Evolutionary conservation across 371 early-diverging fungal genomes (phyloP), one percentile per base, ranked within the genome.

Genomic region (Mucor piriformis): DNA sequence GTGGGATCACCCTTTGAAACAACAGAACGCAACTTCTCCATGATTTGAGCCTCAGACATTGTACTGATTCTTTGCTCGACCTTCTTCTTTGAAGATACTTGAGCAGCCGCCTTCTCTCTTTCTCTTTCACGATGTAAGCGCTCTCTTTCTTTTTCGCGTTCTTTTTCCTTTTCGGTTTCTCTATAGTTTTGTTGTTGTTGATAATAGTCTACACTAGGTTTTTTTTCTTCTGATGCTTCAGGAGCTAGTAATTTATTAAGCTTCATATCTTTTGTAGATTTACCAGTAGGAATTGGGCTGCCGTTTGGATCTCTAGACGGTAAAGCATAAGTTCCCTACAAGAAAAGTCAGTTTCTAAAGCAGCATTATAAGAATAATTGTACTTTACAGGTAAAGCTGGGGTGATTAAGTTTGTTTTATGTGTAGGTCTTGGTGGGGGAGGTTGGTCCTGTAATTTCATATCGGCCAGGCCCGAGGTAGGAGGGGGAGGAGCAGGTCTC

Each of bases 1-100:
- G 86, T 88, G 25, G 97, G 97, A 69, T 98, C 96, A 11, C 89
- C 93, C 21, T 81, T 76, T 21, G 95, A 88, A n/a, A 95, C 96
- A 24, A 95, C 85, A 24, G 82, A 65, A 51, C 92, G 80, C 50
- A 93, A 73, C 66, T 86, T 90, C 50, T 92, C 91, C 96, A 96
- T 95, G 49, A 96, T 88, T 70, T 97, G 93, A 16, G 88, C 74
- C 68, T 95, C 95, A 4, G 93, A 85, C 88, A 95, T 82, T 33
- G 91, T 92, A 47, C 92, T 92, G 63, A 93, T 80, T 56, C 91
- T 80, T 54, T 84, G 85, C 54, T 86, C 86, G 5, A 73, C 76
- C 69, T 80, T 85, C 72, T 88, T 86, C 29, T 70, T 70, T 16
- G 70, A 50, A 8, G 71, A 66, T 0, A 71, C 69, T 53, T 72